Percentiles rank a stretch among this genome's conserved stretches.
These are phyloP conservation scores for Pythium myriotylum DNA, from an alignment of 352 stramenopile species.

Conservation along the genomic window DNA sequence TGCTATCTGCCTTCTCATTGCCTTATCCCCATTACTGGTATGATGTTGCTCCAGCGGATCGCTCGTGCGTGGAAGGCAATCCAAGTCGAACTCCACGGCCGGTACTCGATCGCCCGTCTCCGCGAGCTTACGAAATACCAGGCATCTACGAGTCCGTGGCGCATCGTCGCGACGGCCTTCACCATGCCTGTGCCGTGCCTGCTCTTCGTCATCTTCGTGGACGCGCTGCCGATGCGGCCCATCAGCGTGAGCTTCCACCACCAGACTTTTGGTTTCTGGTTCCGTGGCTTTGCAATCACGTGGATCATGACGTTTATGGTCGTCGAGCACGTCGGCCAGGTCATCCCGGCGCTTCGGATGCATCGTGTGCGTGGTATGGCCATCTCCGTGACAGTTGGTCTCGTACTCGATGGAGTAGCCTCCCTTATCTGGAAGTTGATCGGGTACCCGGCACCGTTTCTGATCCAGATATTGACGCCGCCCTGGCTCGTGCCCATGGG, in stretches of 20 bases:
- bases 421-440: background rate
- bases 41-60: too few relatives aligned
- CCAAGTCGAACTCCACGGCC: constrained; percentile 45
- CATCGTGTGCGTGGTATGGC: background rate
- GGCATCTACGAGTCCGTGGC: background rate
- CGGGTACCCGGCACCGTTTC: background rate
- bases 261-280: background rate
- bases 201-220: background rate
- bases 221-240: background rate
- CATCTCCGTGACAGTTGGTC: background rate
- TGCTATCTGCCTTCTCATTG: too few relatives aligned
- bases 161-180: background rate
- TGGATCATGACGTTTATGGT: background rate
- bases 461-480: background rate
- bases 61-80: constrained; percentile 29
- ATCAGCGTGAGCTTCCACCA: background rate
- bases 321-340: background rate
- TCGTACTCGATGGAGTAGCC: background rate
- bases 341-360: background rate
- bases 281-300: background rate
- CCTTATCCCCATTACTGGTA: too few relatives aligned
- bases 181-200: background rate
- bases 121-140: background rate
- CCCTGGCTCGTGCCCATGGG: background rate
- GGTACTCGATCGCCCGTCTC: constrained; percentile 28